Evolutionary conservation across 1,139 yeast species (phyloP), one percentile per base, ranked within the genome.

Genomic region (Pichia kudriavzevii): DNA sequence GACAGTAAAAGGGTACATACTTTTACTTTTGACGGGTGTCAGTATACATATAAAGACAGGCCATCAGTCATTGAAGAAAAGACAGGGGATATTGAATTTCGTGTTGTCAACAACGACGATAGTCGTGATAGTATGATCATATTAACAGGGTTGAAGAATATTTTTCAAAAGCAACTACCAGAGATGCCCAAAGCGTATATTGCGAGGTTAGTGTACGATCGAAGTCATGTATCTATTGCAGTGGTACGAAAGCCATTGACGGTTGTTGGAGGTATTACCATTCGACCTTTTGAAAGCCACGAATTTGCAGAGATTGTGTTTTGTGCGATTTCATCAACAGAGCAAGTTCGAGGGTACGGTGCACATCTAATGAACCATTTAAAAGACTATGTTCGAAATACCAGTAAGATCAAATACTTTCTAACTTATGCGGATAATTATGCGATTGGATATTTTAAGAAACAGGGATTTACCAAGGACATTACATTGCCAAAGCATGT

Each of bases 121-220:
- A 69, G 88, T 4, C 69, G 72, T 46, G 98, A 93, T 50, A 84
- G 75, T 57, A 65, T 91, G 66, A 85, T 93, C 67, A 91, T 93
- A 30, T 65, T 91, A 47, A 91, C 97, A 0, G 99, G 99, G 1
- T 63, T 91, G 42, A 91, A 93, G 60, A 91, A 91, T 58, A 91
- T 91, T 50, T 91, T 93, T 58, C 98, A 91, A 58, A 88, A 88
- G 52, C 99, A 91, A 59, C 69, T 91, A 46, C 99, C 99, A 4
- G 91, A 91, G 58, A 91, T 91, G 99, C 99, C 99, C 22, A 73
- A 93, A 43, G 97, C 93, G 55, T 91, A 93, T 60, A 91, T 91
- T 53, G 87, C 96, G 3, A 66, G 98, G 46, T 69, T 91, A 47
- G 98, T 91, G 4, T 91, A 87, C 55, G 99, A 93, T 58, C 65